Conservation (phyloP, 768 basidiomycete genomes). For the Suillus clintonianus region DNA sequence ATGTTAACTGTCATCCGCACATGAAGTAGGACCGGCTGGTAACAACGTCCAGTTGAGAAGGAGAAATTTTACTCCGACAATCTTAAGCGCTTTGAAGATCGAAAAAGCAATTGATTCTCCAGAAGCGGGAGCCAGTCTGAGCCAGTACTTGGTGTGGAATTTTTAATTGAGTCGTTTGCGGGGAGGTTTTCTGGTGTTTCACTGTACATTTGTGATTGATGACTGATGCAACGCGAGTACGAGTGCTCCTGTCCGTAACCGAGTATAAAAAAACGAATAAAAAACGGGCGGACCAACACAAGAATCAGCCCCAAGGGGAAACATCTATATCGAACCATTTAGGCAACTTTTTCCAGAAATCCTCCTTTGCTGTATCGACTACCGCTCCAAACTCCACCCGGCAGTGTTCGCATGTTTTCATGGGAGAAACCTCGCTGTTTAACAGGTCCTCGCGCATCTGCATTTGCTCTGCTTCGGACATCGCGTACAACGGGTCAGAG, state of each 20-base stretch:
- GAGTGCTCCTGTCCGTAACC: neutral
- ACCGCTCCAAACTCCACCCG: slow-evolving; percentile 60
- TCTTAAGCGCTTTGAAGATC: no score
- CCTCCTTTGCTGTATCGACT: slow-evolving; percentile 59
- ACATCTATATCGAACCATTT: slow-evolving; percentile 64
- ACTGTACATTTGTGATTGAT: no score
- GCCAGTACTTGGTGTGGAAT: no score
- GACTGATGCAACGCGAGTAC: no score
- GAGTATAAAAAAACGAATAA: neutral
- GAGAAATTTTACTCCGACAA: no score
- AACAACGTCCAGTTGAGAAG: no score
- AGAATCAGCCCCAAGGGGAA: slow-evolving; percentile 34
- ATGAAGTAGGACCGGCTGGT: no score
- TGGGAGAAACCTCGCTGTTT: slow-evolving; percentile 43
- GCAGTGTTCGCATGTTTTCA: slow-evolving; percentile 67
- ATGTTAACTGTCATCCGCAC: no score
- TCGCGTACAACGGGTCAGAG: slow-evolving; percentile 71
- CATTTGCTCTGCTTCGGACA: slow-evolving; percentile 67
- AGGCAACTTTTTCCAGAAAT: slow-evolving; percentile 67
- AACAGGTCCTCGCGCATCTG: slow-evolving; percentile 53
- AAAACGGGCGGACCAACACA: neutral
- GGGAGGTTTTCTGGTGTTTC: no score
- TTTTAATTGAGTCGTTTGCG: no score
- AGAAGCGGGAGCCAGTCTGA: no score
- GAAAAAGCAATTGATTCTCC: no score